These are phyloP conservation scores for Lipomyces chichibuensis DNA, from an alignment of 805 yeast genomes.

Conservation along the genomic window DNA sequence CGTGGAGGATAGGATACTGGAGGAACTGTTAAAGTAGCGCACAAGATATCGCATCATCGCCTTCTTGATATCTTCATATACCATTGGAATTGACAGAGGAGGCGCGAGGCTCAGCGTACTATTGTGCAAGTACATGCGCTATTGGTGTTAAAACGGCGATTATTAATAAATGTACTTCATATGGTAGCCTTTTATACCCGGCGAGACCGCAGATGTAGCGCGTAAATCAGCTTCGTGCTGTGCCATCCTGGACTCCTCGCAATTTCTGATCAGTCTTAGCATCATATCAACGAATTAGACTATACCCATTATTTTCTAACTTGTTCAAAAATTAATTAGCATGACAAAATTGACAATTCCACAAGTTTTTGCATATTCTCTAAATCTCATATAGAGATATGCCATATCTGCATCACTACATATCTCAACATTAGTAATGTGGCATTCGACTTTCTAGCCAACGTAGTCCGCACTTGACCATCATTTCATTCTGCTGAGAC, in stretches of 20 bases:
- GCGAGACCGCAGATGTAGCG: too few relatives aligned
- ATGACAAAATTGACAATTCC: background rate
- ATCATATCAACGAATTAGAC: too few relatives aligned
- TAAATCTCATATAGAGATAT: background rate
- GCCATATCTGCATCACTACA: background rate
- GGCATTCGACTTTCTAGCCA: background rate
- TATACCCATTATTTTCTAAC: too few relatives aligned
- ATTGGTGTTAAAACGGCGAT: background rate
- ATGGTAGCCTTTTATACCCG: background rate
- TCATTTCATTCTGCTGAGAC: background rate
- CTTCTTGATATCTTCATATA: background rate
- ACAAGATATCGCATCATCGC: background rate
- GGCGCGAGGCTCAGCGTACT: background rate
- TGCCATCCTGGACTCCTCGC: too few relatives aligned
- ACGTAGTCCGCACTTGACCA: background rate
- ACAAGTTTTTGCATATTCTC: background rate
- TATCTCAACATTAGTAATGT: background rate
- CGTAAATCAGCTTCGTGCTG: too few relatives aligned
- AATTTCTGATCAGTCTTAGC: too few relatives aligned
- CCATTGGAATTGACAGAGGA: background rate
- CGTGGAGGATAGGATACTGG: slow-evolving; percentile 53
- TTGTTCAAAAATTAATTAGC: background rate
- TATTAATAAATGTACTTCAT: background rate
- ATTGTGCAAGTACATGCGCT: background rate
- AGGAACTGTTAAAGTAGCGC: slow-evolving; percentile 58